A percentile compares a stretch with the other conserved stretches of the same genome.
Evolutionary conservation across 495 filamentous ascomycete genomes (phyloP).

Genomic region (Hypoxylon subgilvum): DNA sequence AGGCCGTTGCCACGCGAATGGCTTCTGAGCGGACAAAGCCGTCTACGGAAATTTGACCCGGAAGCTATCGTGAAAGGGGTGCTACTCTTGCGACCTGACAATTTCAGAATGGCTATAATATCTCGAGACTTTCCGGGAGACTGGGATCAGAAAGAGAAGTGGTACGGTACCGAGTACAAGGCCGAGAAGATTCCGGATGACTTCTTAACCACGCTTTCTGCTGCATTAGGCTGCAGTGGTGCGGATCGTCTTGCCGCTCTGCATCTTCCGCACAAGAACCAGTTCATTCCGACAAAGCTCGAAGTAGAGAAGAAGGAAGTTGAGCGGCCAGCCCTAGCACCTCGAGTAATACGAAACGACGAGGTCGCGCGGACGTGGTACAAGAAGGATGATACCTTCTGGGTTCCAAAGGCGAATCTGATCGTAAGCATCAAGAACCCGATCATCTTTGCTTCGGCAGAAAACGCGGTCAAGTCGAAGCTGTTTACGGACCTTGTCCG

Average conservation of each 20-base stretch:
- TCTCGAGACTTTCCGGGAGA: slow-evolving; percentile 80
- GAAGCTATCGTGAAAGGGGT: slow-evolving; percentile 76
- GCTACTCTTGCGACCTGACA: slow-evolving; percentile 79
- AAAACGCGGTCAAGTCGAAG: slow-evolving; percentile 74
- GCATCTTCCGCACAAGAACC: slow-evolving; percentile 90
- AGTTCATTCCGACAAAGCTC: slow-evolving; percentile 93
- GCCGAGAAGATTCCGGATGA: slow-evolving; percentile 79
- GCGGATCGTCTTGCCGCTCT: slow-evolving; percentile 69
- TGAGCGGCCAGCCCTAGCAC: slow-evolving; percentile 71
- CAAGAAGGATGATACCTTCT: slow-evolving; percentile 98
- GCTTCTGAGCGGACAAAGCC: slow-evolving; percentile 76
- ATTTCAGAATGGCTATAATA: slow-evolving; percentile 82
- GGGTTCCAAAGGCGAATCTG: slow-evolving; percentile 93
- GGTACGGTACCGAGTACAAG: slow-evolving; percentile 97
- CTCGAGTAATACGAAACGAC: slow-evolving; percentile 88
- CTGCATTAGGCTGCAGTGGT: slow-evolving; percentile 63
- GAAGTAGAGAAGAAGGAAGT: slow-evolving; percentile 94
- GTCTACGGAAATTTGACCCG: slow-evolving; percentile 77
- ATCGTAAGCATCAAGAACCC: slow-evolving; percentile 81
- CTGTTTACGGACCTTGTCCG: slow-evolving; percentile 87
- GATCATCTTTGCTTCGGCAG: slow-evolving; percentile 75
- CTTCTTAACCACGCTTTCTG: slow-evolving; percentile 70
- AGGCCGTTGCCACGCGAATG: slow-evolving; percentile 82
- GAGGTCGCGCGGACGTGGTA: slow-evolving; percentile 86
- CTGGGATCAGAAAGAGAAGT: slow-evolving; percentile 90